Conservation (phyloP, 1,284 basidiomycete genomes). For the Wolfiporia cocos region DNA sequence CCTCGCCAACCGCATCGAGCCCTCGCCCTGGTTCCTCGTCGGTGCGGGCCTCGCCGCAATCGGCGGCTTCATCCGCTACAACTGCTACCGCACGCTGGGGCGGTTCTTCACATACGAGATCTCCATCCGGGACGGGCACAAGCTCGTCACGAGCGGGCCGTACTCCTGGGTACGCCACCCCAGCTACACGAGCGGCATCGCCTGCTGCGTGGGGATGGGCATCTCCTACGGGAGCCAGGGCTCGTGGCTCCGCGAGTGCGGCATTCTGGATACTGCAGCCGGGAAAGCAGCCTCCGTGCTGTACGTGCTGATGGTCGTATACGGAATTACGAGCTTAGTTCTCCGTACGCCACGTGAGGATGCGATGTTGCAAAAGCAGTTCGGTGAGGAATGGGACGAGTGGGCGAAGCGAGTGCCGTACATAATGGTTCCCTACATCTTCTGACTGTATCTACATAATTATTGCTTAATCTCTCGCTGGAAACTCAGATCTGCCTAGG, state of each 20-base stretch:
- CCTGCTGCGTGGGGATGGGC: not conserved
- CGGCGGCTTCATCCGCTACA: constrained; percentile 3
- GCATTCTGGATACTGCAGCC: not conserved
- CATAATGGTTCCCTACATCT: constrained; percentile 6
- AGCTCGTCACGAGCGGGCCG: constrained; percentile 6
- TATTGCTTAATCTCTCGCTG: too few relatives aligned
- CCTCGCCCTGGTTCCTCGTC: not conserved
- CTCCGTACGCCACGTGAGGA: constrained; percentile 14
- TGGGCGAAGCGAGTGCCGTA: constrained; percentile 6
- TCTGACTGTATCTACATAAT: too few relatives aligned
- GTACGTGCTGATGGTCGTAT: not conserved
- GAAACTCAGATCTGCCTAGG: too few relatives aligned
- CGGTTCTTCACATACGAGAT: constrained; percentile 9
- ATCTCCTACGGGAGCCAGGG: constrained; percentile 1
- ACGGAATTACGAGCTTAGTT: constrained; percentile 2
- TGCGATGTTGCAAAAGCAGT: constrained; percentile 13
- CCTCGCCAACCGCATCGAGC: not conserved
- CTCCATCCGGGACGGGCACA: constrained; percentile 3
- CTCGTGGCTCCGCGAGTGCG: constrained; percentile 4
- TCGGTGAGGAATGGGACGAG: constrained; percentile 14
- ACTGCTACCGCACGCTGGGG: constrained; percentile 5
- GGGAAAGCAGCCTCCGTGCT: not conserved
- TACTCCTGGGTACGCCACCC: constrained; percentile 9
- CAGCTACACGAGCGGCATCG: constrained; percentile 2
- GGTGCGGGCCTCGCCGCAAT: not conserved